Base-by-base conservation (phyloP, 2,329 filamentous ascomycete species). In the Pseudocercospora ulei region DNA sequence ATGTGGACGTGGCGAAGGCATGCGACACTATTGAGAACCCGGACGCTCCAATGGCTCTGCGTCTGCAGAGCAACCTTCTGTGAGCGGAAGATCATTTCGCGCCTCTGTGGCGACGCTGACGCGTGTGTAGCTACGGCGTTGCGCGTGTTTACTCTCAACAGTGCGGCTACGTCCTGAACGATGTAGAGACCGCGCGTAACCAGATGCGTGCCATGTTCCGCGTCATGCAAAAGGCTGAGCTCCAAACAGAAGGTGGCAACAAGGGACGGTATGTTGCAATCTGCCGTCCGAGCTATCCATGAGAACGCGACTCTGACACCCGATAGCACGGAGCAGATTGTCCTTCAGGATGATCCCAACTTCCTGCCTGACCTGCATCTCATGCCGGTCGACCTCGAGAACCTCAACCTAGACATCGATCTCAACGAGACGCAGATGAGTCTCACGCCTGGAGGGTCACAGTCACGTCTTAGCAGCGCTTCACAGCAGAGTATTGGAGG, bases 1-100 rank as follows among this genome's bases (percentile, higher is more conserved):
- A 84, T 9, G 90, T 98, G 50, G 73, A 96, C 54, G 78, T 98
- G 16, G 71, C 76, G 22, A 86, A 82, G 56, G 87, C 90, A 41
- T 95, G 88, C 61, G 72, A 80, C 48, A 90, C 80, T n/a, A 94
- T 98, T 57, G 75, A 83, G 23, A 38, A 39, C n/a, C 86, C 82
- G 53, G 82, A 80, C 4, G 84, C 82, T 1, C 90, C 90, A 2
- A 80, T 98, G 64, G 88, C 90, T 3, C 64, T 98, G 48, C 79
- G 90, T 22, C 72, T 98, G 13, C 88, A 96, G 57, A 82, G 86
- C 9, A 95, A 80, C 52, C 70, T 98, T 11, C 75, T 98, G 75
- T 80, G 57, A 57, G 70, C 54, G 5, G n/a, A 16, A 26, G n/a
- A 5, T 22, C 4, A 6, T 5, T 23, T 5, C 14, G 16, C 6